Percentiles rank a stretch among this genome's conserved stretches.
These are phyloP conservation scores for Huntiella savannae DNA, from an alignment of 2,329 filamentous ascomycete genomes.

Conservation along the genomic window DNA sequence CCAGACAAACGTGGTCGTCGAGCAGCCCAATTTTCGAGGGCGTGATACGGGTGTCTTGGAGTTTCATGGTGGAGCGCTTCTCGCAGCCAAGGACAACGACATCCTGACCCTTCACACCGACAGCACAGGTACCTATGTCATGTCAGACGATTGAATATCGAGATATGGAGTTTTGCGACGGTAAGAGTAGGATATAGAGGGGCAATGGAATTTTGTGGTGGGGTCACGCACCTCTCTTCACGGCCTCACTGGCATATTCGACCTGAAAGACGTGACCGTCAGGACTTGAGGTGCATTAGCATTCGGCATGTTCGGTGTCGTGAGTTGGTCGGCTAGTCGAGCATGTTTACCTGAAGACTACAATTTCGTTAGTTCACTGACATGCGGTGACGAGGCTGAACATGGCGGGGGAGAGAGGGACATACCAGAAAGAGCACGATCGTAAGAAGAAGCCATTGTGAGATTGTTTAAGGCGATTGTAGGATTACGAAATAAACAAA, in stretches of 20 bases:
- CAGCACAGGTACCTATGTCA: conserved; percentile 70
- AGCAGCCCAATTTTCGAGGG: conserved; percentile 96
- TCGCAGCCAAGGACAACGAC: conserved; percentile 95
- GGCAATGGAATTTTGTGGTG: conserved; percentile 1
- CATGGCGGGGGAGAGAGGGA: conserved; percentile 14
- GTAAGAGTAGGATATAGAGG: not conserved
- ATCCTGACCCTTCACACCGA: conserved; percentile 89
- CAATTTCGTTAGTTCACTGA: conserved; percentile 23
- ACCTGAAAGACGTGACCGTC: conserved; percentile 99
- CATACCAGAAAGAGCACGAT: conserved; percentile 96
- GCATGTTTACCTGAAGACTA: conserved; percentile 61
- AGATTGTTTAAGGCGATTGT: not conserved
- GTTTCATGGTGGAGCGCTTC: conserved; percentile 97
- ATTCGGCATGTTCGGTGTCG: conserved; percentile 20
- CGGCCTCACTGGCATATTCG: conserved; percentile 96
- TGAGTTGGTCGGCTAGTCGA: no score
- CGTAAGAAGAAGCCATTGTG: conserved; percentile 81
- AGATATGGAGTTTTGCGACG: not conserved
- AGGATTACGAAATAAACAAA: no score
- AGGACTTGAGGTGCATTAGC: conserved; percentile 49
- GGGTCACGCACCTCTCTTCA: conserved; percentile 64
- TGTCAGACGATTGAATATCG: not conserved
- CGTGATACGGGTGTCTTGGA: conserved; percentile 97
- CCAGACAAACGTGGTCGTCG: conserved; percentile 89
- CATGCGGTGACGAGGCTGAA: conserved; percentile 16